Evolutionary conservation across 108 stramenopile genomes (phyloP).

Genomic region (Nitzschia palea): DNA sequence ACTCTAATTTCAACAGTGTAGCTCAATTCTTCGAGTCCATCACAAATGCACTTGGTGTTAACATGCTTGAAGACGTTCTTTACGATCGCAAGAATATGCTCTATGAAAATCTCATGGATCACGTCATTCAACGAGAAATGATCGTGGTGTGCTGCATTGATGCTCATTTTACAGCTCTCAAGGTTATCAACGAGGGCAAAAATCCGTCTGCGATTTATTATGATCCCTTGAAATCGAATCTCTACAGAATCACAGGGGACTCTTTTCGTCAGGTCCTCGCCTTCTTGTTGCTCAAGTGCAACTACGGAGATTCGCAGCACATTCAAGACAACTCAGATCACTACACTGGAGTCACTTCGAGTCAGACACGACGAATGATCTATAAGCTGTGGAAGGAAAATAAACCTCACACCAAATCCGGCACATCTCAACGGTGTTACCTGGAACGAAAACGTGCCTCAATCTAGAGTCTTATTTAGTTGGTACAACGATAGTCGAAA

Average conservation of each 20-base stretch:
- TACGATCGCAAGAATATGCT: conserved; percentile 39
- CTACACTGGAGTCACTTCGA: conserved; percentile 23
- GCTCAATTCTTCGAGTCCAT: conserved; percentile 25
- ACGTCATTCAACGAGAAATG: conserved; percentile 13
- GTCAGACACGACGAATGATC: conserved; percentile 9
- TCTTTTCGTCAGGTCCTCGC: conserved; percentile 5
- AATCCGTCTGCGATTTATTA: conserved; percentile 20
- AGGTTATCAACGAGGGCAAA: conserved; percentile 1
- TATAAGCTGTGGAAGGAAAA: conserved; percentile 29
- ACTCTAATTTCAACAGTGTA: conserved; percentile 39
- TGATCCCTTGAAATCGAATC: conserved; percentile 17
- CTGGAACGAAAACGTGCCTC: neutral
- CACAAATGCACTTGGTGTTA: conserved; percentile 7
- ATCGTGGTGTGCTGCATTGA: conserved; percentile 33
- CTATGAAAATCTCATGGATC: conserved; percentile 27
- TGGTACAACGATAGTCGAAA: conserved; percentile 26
- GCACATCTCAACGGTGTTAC: conserved; percentile 1
- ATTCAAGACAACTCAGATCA: conserved; percentile 31
- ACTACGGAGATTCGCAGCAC: conserved; percentile 33
- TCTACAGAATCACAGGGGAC: conserved; percentile 16
- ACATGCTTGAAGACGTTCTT: conserved; percentile 37
- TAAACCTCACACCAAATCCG: conserved; percentile 17
- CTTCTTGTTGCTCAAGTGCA: conserved; percentile 30
- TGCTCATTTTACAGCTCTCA: conserved; percentile 32
- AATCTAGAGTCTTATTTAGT: conserved; percentile 10